These are phyloP conservation scores for Clausena lansium DNA, from an alignment of 345 rosid species.

Conservation along the genomic window DNA sequence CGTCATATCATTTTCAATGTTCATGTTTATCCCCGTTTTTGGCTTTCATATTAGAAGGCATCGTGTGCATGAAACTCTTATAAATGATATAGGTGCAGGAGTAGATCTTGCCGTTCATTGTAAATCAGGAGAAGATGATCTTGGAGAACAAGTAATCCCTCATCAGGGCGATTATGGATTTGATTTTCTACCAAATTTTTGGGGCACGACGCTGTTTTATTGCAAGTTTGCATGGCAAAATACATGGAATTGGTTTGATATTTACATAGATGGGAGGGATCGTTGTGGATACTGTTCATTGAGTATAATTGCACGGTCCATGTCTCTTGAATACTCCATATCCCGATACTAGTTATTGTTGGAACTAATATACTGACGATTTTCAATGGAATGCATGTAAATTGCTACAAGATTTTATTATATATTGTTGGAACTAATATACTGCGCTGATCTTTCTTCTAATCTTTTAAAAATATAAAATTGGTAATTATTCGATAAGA, in stretches of 20 bases:
- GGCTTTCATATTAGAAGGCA: no score
- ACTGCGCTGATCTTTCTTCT: no score
- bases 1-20: no score
- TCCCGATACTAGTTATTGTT: background rate
- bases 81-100: background rate
- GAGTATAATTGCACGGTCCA: background rate
- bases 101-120: background rate
- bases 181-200: background rate
- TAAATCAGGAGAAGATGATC: background rate
- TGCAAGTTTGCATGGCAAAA: background rate
- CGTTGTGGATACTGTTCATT: background rate
- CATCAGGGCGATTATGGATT: background rate
- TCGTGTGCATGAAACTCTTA: no score
- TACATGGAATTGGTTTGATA: background rate
- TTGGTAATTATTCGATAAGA: no score
- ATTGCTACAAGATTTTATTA: no score
- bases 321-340: background rate
- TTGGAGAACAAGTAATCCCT: background rate
- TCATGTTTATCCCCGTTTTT: no score
- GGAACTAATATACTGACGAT: no score
- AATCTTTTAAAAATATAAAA: no score
- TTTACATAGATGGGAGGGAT: background rate
- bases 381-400: no score
- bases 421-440: no score
- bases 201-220: background rate